These are phyloP conservation scores for Colletotrichum aenigma DNA, from an alignment of 2,329 filamentous ascomycete species.

Conservation along the genomic window DNA sequence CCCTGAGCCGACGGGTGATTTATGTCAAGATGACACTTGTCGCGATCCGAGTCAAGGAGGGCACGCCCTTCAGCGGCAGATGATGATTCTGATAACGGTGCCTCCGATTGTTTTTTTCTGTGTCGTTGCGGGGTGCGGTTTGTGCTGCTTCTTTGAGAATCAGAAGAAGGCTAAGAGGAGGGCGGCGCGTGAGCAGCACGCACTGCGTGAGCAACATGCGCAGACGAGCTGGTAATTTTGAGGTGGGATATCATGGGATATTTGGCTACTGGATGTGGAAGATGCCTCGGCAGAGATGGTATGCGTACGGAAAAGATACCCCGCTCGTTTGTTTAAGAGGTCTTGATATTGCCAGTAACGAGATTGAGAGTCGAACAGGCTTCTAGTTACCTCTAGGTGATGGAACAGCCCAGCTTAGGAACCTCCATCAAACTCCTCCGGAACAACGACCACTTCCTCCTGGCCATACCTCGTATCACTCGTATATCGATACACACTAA, in stretches of 20 bases:
- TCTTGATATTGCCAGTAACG: too few species aligned
- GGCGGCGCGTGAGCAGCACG: too few species aligned
- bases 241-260: neutral
- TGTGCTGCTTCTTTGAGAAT: neutral
- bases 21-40: neutral
- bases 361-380: fast-evolving
- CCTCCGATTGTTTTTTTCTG: neutral
- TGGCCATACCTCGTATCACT: neutral
- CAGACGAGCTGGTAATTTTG: neutral
- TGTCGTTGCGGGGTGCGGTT: neutral
- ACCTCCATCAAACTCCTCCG: neutral
- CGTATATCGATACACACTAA: neutral
- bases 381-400: fast-evolving
- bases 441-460: neutral
- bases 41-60: neutral
- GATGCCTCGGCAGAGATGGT: too few species aligned
- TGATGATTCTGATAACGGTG: neutral
- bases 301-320: fast-evolving
- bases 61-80: neutral
- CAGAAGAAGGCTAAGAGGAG: neutral
- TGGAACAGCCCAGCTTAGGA: too few species aligned
- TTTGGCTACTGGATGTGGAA: too few species aligned
- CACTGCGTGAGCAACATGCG: neutral
- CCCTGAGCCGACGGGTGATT: neutral
- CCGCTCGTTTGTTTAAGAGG: too few species aligned